These are phyloP conservation scores for Thalassiosira profunda DNA, from an alignment of 108 stramenopile species.

Conservation along the genomic window DNA sequence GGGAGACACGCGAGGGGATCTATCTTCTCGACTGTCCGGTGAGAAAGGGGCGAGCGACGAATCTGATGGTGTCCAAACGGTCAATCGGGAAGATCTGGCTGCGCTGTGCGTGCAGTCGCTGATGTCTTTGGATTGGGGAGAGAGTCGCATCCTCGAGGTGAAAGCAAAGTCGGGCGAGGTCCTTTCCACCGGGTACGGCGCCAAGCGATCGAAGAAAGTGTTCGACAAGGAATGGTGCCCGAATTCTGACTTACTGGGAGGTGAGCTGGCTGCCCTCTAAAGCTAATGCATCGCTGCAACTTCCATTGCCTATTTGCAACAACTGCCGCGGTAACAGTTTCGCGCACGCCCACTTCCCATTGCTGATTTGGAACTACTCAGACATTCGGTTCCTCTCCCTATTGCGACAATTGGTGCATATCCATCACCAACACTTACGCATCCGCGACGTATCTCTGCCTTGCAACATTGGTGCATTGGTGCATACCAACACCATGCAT, in stretches of 20 bases:
- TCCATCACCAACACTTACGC: too few species aligned
- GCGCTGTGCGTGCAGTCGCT: slow-evolving; percentile 75
- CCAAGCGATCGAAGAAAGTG: too few species aligned
- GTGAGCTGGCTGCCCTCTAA: slow-evolving; percentile 8
- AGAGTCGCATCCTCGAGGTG: slow-evolving; percentile 53
- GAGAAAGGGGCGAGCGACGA: not conserved
- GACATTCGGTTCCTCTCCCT: too few species aligned
- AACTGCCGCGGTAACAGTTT: too few species aligned
- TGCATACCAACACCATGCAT: too few species aligned
- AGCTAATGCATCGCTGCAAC: too few species aligned
- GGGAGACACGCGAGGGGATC: slow-evolving; percentile 12
- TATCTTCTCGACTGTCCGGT: not conserved
- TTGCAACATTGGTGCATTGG: not conserved
- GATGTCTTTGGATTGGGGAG: slow-evolving; percentile 69
- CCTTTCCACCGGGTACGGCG: too few species aligned
- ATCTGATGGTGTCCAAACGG: not conserved
- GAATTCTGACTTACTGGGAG: slow-evolving; percentile 27
- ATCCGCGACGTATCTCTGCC: not conserved
- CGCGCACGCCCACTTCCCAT: too few species aligned
- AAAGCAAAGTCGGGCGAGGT: slow-evolving; percentile 21
- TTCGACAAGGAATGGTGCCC: slow-evolving; percentile 53
- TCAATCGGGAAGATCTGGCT: slow-evolving; percentile 80
- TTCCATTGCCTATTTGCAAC: too few species aligned
- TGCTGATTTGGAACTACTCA: too few species aligned
- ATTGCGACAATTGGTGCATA: not conserved